Percentiles rank a stretch among this genome's conserved stretches.
Evolutionary conservation across 768 basidiomycete species (phyloP).

Genomic region (Mycena maculata): DNA sequence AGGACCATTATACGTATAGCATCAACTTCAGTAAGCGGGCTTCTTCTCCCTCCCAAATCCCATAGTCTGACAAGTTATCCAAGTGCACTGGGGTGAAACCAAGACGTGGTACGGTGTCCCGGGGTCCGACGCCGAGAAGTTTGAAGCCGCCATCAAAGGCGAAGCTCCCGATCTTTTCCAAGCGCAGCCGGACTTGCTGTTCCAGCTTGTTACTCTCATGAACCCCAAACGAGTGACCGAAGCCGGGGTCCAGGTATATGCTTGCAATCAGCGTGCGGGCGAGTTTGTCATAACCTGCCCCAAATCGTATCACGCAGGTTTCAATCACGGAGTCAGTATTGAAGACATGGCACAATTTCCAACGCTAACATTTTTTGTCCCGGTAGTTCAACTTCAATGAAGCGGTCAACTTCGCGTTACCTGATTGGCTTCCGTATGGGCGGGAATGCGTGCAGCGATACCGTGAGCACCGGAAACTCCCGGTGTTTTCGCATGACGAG

Average conservation of each 20-base stretch:
- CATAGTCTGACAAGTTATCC: slow-evolving; percentile 34
- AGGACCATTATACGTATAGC: slow-evolving; percentile 99
- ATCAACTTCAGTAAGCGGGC: slow-evolving; percentile 85
- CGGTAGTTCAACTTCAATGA: slow-evolving; percentile 96
- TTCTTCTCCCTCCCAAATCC: slow-evolving; percentile 29
- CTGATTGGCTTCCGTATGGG: slow-evolving; percentile 92
- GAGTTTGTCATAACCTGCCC: slow-evolving; percentile 99
- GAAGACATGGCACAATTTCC: slow-evolving; percentile 17
- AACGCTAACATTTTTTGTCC: slow-evolving; percentile 34
- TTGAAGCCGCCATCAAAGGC: slow-evolving; percentile 93
- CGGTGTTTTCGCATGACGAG: slow-evolving; percentile 99
- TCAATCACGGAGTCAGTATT: slow-evolving; percentile 93
- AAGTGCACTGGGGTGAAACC: slow-evolving; percentile 99
- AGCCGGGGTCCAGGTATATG: slow-evolving; percentile 91
- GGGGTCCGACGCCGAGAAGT: slow-evolving; percentile 93
- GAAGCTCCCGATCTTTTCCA: slow-evolving; percentile 99
- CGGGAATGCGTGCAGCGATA: slow-evolving; percentile 92
- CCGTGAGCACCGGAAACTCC: slow-evolving; percentile 89
- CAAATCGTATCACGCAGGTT: slow-evolving; percentile 97
- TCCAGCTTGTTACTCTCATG: slow-evolving; percentile 98
- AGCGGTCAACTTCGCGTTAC: slow-evolving; percentile 97
- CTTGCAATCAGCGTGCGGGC: slow-evolving; percentile 95
- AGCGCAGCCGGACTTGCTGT: slow-evolving; percentile 95
- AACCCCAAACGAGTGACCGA: slow-evolving; percentile 88
- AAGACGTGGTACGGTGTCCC: slow-evolving; percentile 99